Conservation (phyloP, 257 asterid species). For the Nicotiana sylvestris region DNA sequence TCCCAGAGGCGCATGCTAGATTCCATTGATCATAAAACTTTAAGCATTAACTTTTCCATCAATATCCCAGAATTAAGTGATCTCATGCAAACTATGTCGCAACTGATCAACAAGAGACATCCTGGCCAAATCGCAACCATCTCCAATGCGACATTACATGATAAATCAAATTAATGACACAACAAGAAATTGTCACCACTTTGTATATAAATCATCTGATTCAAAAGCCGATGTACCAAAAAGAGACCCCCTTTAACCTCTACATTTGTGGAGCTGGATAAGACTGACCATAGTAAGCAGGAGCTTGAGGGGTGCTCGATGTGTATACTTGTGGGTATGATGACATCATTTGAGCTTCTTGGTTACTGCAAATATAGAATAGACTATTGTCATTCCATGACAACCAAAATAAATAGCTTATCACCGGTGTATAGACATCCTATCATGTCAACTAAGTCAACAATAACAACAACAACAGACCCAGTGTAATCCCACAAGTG, state of each 20-base stretch:
- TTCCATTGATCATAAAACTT: background rate
- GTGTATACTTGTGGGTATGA: slow-evolving; percentile 30
- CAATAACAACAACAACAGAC: too few relatives aligned
- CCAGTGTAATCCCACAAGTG: too few relatives aligned
- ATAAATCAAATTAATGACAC: slow-evolving; percentile 1
- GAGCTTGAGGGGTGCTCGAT: slow-evolving; percentile 35
- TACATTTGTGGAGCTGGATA: slow-evolving; percentile 44
- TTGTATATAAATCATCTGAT: slow-evolving; percentile 10
- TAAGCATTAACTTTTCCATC: slow-evolving; percentile 10
- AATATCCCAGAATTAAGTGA: slow-evolving; percentile 8
- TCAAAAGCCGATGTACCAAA: background rate
- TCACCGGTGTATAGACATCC: background rate
- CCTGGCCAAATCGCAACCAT: background rate
- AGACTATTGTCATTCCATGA: background rate
- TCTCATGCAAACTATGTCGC: slow-evolving; percentile 11
- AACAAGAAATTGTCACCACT: slow-evolving; percentile 1
- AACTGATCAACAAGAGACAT: slow-evolving; percentile 10
- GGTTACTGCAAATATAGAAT: slow-evolving; percentile 14
- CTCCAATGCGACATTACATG: slow-evolving; percentile 3
- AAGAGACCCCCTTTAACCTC: background rate
- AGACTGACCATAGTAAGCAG: slow-evolving; percentile 40
- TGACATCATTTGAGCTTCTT: slow-evolving; percentile 37
- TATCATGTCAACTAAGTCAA: background rate
- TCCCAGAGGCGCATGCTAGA: slow-evolving; percentile 2
- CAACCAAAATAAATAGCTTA: background rate